phyloP scores from a whole-genome alignment of 257 asterid species.

The Solanum bulbocastanum region DNA sequence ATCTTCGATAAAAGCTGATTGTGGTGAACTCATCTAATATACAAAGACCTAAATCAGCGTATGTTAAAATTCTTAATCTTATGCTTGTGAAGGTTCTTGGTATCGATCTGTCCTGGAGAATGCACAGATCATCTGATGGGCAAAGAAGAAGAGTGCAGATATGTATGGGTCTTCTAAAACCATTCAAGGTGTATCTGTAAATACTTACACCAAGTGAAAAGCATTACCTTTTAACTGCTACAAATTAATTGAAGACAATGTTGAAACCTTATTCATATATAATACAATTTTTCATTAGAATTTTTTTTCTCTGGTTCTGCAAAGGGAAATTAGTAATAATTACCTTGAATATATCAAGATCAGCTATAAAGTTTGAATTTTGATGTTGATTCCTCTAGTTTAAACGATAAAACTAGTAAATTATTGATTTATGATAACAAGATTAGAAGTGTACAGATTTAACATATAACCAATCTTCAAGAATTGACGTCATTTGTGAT shows the following conservation, averaged over 20 bases:
- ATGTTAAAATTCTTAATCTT: neutral
- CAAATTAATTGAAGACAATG: neutral
- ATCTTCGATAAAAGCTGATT: neutral
- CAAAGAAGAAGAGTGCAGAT: slow-evolving; percentile 95
- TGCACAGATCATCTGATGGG: slow-evolving; percentile 95
- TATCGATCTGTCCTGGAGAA: slow-evolving; percentile 40
- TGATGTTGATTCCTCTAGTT: no score
- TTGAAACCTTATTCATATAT: neutral
- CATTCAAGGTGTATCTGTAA: slow-evolving; percentile 54
- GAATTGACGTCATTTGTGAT: neutral
- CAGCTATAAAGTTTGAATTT: no score
- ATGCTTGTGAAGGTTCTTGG: slow-evolving; percentile 54
- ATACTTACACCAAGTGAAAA: neutral
- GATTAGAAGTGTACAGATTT: neutral
- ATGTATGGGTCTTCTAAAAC: slow-evolving; percentile 94
- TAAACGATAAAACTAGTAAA: no score
- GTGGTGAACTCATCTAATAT: neutral
- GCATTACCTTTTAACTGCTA: neutral
- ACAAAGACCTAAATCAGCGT: neutral
- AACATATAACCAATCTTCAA: slow-evolving; percentile 10
- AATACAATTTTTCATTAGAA: no score
- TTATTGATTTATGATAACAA: no score
- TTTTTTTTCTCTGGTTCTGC: no score
- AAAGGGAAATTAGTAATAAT: no score
- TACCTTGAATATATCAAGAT: no score